Base-by-base conservation (phyloP, 2,329 filamentous ascomycete species). In the Pseudogymnoascus destructans region DNA sequence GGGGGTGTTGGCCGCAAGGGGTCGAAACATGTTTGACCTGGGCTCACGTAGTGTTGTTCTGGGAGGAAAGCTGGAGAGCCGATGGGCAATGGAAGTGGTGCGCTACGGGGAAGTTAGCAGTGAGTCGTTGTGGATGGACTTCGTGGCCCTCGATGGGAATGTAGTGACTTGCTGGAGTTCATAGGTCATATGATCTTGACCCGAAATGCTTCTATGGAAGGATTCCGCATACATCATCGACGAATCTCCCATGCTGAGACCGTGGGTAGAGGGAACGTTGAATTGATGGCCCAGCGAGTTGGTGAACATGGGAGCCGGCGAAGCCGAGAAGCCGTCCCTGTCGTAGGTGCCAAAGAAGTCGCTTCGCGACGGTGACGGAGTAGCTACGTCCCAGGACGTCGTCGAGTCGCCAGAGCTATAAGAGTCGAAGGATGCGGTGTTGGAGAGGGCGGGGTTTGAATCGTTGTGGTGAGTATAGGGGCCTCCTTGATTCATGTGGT, bases 321-420 rank as follows among this genome's bases (percentile, higher is more conserved):
- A 57, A 35, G 55, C 17, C 3, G 55, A 57, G 27, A 40, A 57
- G 30, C 35, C 11, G 23, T 35, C 55, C 30, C 32, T 57, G 27
- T 57, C 30, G 55, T 27, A 35, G 30, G 17, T 38, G 13, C 30
- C 11, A n/a, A 40, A 57, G 10, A 40, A 27, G 15, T 40, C 35
- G 32, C 55, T 35, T 17, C 19, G 32, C 13, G 55, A 40, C 17
- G 55, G 30, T 13, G 55, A 40, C 23, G 32, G 32, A 23, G 35
- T 57, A 57, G 30, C n/a, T n/a, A 40, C 55, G 32, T 57, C 55
- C 35, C 32, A 40, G 5, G 55, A 57, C 9, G 35, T 57, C 13
- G 55, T 57, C 15, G 55, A 35, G 1, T 35, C 35, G 17, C 55
- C 30, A 27, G 35, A 57, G 55, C 46, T 52, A 19, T 52, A 52